phyloP scores from a whole-genome alignment of 768 basidiomycete species.

The Lentinula guzmanii region DNA sequence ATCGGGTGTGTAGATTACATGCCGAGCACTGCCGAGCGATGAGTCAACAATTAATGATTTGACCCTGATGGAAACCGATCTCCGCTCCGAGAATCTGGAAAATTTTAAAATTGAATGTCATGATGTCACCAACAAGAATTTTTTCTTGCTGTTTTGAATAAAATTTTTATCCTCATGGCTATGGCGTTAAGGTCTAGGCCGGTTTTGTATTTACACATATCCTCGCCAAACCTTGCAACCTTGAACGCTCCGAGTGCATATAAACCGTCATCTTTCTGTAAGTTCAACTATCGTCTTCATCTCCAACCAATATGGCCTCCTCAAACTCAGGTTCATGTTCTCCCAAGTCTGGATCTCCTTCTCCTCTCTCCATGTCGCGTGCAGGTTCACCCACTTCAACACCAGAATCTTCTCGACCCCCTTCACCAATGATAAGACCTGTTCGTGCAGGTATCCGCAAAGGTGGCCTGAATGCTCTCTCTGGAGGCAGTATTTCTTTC shows the following conservation, averaged over 20 bases:
- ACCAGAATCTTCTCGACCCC: conserved; percentile 9
- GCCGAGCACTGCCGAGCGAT: background rate
- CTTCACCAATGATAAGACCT: conserved; percentile 7
- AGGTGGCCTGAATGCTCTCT: conserved; percentile 9
- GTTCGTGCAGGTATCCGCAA: conserved; percentile 4
- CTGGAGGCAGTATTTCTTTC: conserved; percentile 9
- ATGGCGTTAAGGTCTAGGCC: background rate
- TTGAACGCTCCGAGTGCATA: background rate
- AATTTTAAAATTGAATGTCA: background rate
- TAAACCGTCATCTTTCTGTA: background rate
- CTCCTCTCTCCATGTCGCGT: conserved; percentile 1
- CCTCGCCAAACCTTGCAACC: background rate
- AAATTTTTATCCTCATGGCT: background rate
- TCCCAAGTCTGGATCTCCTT: conserved; percentile 3
- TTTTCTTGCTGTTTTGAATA: background rate
- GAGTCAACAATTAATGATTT: background rate
- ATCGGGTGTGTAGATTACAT: background rate
- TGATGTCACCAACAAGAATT: background rate
- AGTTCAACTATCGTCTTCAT: background rate
- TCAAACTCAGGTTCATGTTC: background rate
- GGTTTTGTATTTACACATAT: background rate
- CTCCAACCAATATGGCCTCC: background rate
- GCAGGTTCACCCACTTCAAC: conserved; percentile 6
- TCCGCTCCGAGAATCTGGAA: background rate
- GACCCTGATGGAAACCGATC: background rate